A percentile compares a stretch with the other conserved stretches of the same genome.
Evolutionary conservation across 2,329 filamentous ascomycete species (phyloP).

Genomic region (Pochonia chlamydosporia): DNA sequence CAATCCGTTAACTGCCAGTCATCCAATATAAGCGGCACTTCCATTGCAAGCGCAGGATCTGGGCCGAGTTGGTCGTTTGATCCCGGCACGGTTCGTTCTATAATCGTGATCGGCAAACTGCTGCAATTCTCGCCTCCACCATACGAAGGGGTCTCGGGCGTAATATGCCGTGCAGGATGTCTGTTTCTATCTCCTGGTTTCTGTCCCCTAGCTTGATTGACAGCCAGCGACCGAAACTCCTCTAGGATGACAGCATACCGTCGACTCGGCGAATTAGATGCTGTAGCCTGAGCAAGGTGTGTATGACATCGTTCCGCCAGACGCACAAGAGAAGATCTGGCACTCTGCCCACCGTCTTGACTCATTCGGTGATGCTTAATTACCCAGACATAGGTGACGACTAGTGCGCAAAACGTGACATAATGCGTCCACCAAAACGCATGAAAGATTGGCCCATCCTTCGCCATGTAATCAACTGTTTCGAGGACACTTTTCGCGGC

Average conservation of each 20-base stretch:
- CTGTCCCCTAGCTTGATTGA: background rate
- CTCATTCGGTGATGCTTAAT: constrained; percentile 33
- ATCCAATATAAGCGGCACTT: constrained; percentile 10
- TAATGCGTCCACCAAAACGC: constrained; percentile 50
- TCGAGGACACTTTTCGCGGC: constrained; percentile 40
- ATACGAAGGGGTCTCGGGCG: too few species aligned
- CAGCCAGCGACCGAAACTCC: constrained; percentile 31
- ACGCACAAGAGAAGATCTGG: constrained; percentile 23
- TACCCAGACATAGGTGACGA: constrained; percentile 47
- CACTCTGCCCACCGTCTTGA: constrained; percentile 1
- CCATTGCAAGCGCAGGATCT: background rate
- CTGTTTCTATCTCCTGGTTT: background rate
- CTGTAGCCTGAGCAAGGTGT: constrained; percentile 33
- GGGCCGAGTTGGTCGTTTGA: background rate
- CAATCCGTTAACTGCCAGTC: constrained; percentile 25
- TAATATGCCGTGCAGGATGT: too few species aligned
- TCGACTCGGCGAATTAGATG: constrained; percentile 35
- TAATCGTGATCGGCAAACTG: too few species aligned
- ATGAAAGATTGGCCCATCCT: constrained; percentile 35
- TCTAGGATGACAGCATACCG: constrained; percentile 48
- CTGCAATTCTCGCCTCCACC: too few species aligned
- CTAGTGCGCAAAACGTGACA: constrained; percentile 46
- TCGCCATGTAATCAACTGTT: constrained; percentile 34
- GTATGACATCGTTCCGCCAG: constrained; percentile 40
- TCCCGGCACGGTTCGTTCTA: too few species aligned